Evolutionary conservation across 805 yeast species (phyloP).

Genomic region (Zygosaccharomyces rouxii): DNA sequence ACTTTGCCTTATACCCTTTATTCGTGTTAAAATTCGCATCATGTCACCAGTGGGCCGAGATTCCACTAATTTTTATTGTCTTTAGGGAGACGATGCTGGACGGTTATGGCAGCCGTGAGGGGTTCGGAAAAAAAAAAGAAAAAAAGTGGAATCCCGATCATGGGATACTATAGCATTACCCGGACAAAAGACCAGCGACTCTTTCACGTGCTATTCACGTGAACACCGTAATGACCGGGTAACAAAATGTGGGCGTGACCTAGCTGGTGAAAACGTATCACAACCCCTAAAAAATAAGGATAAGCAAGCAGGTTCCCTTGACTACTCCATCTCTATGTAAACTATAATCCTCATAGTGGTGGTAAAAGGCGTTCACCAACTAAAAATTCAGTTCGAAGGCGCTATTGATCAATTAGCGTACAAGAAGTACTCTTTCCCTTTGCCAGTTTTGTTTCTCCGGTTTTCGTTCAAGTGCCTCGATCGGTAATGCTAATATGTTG

Average conservation of each 20-base stretch:
- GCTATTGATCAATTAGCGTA: neutral
- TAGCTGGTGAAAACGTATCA: no score
- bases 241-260: neutral
- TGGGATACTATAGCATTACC: neutral
- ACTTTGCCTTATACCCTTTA: neutral
- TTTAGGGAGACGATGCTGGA: neutral
- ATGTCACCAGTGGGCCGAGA: slow-evolving; percentile 1
- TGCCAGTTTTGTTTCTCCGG: neutral
- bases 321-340: no score
- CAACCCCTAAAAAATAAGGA: neutral
- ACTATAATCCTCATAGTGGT: no score
- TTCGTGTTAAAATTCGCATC: slow-evolving; percentile 6
- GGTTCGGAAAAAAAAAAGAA: neutral
- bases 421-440: neutral
- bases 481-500: slow-evolving; percentile 3
- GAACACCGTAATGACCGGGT: neutral
- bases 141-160: slow-evolving; percentile 1
- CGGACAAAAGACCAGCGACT: neutral
- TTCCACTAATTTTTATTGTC: slow-evolving; percentile 3
- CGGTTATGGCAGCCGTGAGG: slow-evolving; percentile 1
- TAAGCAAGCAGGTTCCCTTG: neutral
- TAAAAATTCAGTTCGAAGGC: neutral
- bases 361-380: no score
- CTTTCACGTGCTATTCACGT: neutral
- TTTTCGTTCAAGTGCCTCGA: no score